phyloP scores from a whole-genome alignment of 2,329 filamentous ascomycete genomes.

The Arthrobotrys entomopaga region DNA sequence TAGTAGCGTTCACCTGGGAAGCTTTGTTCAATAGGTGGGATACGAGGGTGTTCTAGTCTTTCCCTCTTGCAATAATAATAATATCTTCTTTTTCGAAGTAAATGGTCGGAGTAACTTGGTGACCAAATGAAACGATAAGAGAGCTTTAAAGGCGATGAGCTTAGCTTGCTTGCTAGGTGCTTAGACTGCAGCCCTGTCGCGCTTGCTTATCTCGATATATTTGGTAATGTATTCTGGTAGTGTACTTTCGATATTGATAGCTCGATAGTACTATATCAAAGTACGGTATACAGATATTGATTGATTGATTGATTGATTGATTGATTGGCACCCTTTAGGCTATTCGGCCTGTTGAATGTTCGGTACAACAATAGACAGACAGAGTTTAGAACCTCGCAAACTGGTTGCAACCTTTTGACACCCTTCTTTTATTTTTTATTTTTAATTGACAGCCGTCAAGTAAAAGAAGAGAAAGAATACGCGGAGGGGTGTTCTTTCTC shows the following conservation, averaged over 20 bases:
- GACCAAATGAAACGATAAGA: slow-evolving; percentile 7
- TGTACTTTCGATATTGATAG: slow-evolving; percentile 15
- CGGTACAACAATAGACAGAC: slow-evolving; percentile 7
- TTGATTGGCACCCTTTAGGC: slow-evolving; percentile 29
- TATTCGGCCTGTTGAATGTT: slow-evolving; percentile 41
- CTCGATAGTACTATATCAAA: background rate
- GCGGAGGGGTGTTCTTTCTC: background rate
- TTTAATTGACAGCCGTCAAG: slow-evolving; percentile 33
- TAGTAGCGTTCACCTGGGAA: background rate
- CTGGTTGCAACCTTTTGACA: slow-evolving; percentile 19
- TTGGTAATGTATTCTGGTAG: background rate
- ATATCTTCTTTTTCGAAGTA: background rate
- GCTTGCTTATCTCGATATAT: slow-evolving; percentile 32
- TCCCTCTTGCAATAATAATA: background rate
- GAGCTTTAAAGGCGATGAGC: background rate
- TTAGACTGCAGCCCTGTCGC: slow-evolving; percentile 15
- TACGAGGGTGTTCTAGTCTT: background rate
- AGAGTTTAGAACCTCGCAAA: slow-evolving; percentile 13
- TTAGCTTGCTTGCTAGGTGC: no score
- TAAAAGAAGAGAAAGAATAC: background rate
- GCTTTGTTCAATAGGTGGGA: background rate
- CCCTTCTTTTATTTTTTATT: slow-evolving; percentile 4
- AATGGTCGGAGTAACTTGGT: slow-evolving; percentile 21
- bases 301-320: no score
- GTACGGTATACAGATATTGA: background rate